Percentiles rank a stretch among this genome's conserved stretches.
Conservation (phyloP, 768 basidiomycete species). For the Termitomyces titanicus region DNA sequence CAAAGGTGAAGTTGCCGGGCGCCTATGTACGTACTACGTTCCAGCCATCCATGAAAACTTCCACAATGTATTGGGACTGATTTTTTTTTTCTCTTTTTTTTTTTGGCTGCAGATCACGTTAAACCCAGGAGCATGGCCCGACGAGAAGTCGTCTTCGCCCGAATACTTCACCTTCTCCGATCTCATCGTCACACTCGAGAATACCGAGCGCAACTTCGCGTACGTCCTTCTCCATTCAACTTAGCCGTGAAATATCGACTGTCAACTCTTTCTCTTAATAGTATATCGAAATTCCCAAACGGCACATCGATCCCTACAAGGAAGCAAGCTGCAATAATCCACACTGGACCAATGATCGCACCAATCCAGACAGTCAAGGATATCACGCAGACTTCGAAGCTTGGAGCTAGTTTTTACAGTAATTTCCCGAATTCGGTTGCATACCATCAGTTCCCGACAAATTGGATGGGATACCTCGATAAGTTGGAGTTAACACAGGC, state of each 20-base stretch:
- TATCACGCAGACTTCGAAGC: slow-evolving; percentile 20
- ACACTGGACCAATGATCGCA: slow-evolving; percentile 24
- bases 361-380: slow-evolving; percentile 5
- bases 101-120: neutral
- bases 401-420: slow-evolving; percentile 29
- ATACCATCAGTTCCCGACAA: slow-evolving; percentile 9
- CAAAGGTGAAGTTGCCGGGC: slow-evolving; percentile 14
- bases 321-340: slow-evolving; percentile 29
- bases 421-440: slow-evolving; percentile 15
- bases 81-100: neutral
- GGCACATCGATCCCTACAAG: slow-evolving; percentile 12
- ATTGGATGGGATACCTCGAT: slow-evolving; percentile 5
- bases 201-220: slow-evolving; percentile 25
- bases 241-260: neutral
- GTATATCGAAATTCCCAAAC: slow-evolving; percentile 20
- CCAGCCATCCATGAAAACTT: too few species aligned
- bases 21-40: slow-evolving; percentile 14
- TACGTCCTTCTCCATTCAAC: neutral
- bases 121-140: neutral
- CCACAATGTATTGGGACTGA: too few species aligned
- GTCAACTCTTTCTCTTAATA: neutral
- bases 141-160: neutral
- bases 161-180: slow-evolving; percentile 7
- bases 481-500: slow-evolving; percentile 7
- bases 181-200: slow-evolving; percentile 26